phyloP scores from a whole-genome alignment of 2,329 filamentous ascomycete species.

The Colletotrichum horii region DNA sequence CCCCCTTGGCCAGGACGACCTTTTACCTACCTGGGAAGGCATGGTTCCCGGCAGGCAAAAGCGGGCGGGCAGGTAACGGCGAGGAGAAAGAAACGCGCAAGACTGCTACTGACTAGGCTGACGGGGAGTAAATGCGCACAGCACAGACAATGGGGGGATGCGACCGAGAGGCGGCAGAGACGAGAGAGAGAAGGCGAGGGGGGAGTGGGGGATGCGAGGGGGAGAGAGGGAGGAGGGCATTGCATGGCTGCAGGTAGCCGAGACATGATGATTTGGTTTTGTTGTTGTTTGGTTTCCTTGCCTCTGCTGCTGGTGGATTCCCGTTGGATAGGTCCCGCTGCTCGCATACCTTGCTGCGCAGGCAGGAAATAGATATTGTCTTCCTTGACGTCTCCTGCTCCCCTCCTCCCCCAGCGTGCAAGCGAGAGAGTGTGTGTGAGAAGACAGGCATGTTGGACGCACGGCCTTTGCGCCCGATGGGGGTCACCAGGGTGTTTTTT shows the following conservation, averaged over 20 bases:
- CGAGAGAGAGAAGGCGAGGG: neutral
- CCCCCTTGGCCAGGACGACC: neutral
- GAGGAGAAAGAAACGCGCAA: neutral
- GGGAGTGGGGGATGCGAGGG: neutral
- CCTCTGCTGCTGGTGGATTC: neutral
- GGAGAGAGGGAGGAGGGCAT: neutral
- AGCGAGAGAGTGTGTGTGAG: neutral
- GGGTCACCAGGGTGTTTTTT: neutral
- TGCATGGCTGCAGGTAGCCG: slow-evolving; percentile 17
- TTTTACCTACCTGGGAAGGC: neutral
- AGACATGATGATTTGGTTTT: slow-evolving; percentile 8
- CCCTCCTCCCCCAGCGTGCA: neutral
- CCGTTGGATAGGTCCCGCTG: neutral
- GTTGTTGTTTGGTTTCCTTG: neutral
- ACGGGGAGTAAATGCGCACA: neutral
- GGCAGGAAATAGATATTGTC: neutral
- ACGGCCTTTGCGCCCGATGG: neutral
- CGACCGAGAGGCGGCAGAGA: neutral
- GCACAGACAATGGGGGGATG: neutral
- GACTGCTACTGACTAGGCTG: neutral
- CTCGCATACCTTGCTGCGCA: neutral
- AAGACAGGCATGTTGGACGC: neutral
- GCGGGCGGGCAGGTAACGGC: neutral
- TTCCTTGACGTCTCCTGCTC: neutral
- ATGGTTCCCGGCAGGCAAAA: neutral